Evolutionary conservation across 208 protist species (phyloP), one percentile per base, ranked within the genome.

Genomic region (Crithidia fasciculata): DNA sequence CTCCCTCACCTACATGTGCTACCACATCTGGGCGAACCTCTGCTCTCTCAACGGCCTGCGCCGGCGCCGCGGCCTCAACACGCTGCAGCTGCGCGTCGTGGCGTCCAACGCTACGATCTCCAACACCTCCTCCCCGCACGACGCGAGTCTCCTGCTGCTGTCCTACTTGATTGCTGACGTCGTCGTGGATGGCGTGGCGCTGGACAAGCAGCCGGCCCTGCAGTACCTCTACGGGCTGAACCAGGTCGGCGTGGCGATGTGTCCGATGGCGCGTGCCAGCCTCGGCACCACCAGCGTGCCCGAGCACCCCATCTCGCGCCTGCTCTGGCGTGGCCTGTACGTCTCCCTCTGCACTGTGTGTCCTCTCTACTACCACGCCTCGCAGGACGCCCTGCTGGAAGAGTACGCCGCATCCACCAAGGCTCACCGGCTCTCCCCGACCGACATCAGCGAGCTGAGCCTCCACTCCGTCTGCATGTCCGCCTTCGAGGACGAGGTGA

Each of bases 1-100:
- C 28, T 82, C 79, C 50, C 81, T 92, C 63, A 73, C 86, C 8
- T 95, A 95, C 78, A 88, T 95, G 59, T 76, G 81, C 44, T 99
- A 99, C 84, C 99, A 99, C 84, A 87, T 99, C 37, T 99, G 98
- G 87, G 97, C 98, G 15, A 99, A 99, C 84, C 69, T 99, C 8
- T 82, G 83, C 66, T 88, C 91, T 2, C 93, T 99, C 12, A 99
- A 99, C 81, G 79, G 91, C 28, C 91, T 99, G 50, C 88, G 98
- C 58, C 74, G 78, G 0, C 78, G 84, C 0, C 85, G 89, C 19
- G 91, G 94, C 40, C 72, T 98, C 37, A 98, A 98, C 74, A 94
- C 88, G 13, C 97, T 99, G 61, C 76, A 90, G 53, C 88, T 99
- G 12, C 95, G 99, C 47, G 65, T 76, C 16, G 45, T 77, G 53